Percentiles rank a stretch among this genome's conserved stretches.
Conservation (phyloP, 257 asterid genomes). For the Solanum pennellii region DNA sequence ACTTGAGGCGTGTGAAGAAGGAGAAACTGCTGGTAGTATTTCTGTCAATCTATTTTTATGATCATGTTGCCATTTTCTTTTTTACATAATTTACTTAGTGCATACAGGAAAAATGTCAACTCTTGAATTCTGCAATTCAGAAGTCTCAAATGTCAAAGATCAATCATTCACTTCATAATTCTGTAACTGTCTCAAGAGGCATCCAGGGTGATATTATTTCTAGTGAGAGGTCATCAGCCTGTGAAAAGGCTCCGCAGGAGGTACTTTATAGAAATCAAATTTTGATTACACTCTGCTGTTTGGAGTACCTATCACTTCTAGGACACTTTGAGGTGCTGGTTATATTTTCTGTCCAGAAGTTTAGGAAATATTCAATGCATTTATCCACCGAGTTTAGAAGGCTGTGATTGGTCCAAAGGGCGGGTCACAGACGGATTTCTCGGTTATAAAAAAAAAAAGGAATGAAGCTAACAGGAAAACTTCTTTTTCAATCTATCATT, state of each 20-base stretch:
- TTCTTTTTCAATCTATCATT: not conserved
- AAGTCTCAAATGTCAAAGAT: constrained; percentile 38
- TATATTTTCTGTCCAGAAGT: not conserved
- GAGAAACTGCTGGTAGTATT: constrained; percentile 57
- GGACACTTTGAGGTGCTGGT: not conserved
- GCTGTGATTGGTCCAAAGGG: no score
- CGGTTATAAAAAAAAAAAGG: not conserved
- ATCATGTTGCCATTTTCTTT: not conserved
- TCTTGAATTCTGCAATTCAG: constrained; percentile 41
- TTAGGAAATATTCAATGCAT: not conserved
- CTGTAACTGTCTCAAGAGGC: constrained; percentile 9
- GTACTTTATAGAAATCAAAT: not conserved
- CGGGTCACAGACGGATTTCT: no score
- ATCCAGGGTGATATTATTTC: constrained; percentile 14
- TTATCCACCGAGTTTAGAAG: no score
- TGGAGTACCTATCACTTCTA: not conserved
- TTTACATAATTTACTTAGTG: constrained; percentile 10
- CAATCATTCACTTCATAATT: constrained; percentile 16
- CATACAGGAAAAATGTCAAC: constrained; percentile 51
- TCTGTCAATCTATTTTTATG: constrained; percentile 2
- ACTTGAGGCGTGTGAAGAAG: constrained; percentile 45
- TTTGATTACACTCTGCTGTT: not conserved
- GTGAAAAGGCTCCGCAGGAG: constrained; percentile 16
- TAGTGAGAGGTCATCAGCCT: constrained; percentile 11
- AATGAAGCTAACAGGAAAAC: not conserved